phyloP scores from a whole-genome alignment of 208 protist species.

The Wallacemonas sp. region DNA sequence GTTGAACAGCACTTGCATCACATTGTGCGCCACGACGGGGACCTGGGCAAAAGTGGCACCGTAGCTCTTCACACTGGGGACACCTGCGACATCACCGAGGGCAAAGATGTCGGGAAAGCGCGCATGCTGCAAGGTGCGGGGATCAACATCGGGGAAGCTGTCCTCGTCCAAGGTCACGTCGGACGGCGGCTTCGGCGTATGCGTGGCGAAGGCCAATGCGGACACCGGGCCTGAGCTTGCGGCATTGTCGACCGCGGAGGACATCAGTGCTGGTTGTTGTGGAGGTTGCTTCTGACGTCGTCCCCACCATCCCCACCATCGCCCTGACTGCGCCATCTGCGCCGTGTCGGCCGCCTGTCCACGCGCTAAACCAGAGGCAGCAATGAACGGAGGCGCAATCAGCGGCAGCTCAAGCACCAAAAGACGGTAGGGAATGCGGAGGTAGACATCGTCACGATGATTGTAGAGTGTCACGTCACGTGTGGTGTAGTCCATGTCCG shows the following conservation, averaged over 20 bases:
- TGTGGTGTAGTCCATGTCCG: conserved; percentile 37
- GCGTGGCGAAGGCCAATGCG: conserved; percentile 22
- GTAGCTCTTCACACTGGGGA: conserved; percentile 85
- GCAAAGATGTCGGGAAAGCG: conserved; percentile 78
- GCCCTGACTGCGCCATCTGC: not conserved
- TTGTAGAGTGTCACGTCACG: conserved; percentile 76
- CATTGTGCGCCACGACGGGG: conserved; percentile 84
- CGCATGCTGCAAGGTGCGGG: conserved; percentile 73
- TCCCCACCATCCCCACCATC: not conserved
- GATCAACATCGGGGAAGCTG: conserved; percentile 77
- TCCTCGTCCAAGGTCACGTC: conserved; percentile 27
- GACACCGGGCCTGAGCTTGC: too few relatives aligned
- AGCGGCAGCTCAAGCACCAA: conserved; percentile 83
- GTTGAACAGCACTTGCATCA: conserved; percentile 52
- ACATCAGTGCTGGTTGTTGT: too few relatives aligned
- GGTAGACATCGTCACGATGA: conserved; percentile 46
- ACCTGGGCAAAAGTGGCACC: conserved; percentile 76
- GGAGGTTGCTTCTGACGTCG: not conserved
- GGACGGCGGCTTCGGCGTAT: not conserved
- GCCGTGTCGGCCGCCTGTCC: conserved; percentile 13
- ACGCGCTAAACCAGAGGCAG: conserved; percentile 3
- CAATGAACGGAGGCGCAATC: conserved; percentile 66
- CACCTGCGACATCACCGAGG: conserved; percentile 78
- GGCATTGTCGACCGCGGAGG: too few relatives aligned
- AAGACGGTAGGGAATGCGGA: conserved; percentile 56